Base-by-base conservation (phyloP, 164 flowering plant genomes). In the Cinnamomum chago region DNA sequence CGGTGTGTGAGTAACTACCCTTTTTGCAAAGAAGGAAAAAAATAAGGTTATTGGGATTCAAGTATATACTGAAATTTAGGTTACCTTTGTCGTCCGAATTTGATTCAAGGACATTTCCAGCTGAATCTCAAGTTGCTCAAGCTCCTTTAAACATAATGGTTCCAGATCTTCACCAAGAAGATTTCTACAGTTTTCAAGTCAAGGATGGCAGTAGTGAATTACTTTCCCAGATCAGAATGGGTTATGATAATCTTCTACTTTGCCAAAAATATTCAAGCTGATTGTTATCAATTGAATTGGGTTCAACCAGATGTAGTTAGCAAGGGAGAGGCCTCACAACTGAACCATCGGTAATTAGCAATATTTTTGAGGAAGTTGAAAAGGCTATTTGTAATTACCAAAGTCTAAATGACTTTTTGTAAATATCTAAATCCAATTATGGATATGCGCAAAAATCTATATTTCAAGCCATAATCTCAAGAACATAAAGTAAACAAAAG, bases 111-210 rank as follows among this genome's bases (percentile, higher is more conserved):
- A 85, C 51, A 72, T 58, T 35, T 88, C 88, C 12, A 88, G 76
- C 67, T 83, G 86, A 33, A 77, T 77, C 79, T 88, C 91, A 65
- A 88, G 87, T 65, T 84, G 87, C 30, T 88, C 89, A 55, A 88
- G 88, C 72, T 88, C 89, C 79, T 79, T 85, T 27, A 82, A 72
- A n/a, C 71, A 76, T 51, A 88, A 64, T 2, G 81, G 75, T 13
- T 77, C 84, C 86, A 88, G 79, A 51, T 88, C 91, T 72, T 88
- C 89, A 13, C 91, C 89, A 0, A 84, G 84, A 22, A 88, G 78
- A 75, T 88, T 84, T 76, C 91, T 88, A 25, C 68, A 69, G 7
- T 9, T 62, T 24, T 24, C 35, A 65, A 28, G 71, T 6, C n/a
- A 18, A 66, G 47, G 47, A 40, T 18, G 15, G 58, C 28, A 50